Conservation (phyloP, 352 stramenopile genomes). For the Phytophthora boehmeriae region DNA sequence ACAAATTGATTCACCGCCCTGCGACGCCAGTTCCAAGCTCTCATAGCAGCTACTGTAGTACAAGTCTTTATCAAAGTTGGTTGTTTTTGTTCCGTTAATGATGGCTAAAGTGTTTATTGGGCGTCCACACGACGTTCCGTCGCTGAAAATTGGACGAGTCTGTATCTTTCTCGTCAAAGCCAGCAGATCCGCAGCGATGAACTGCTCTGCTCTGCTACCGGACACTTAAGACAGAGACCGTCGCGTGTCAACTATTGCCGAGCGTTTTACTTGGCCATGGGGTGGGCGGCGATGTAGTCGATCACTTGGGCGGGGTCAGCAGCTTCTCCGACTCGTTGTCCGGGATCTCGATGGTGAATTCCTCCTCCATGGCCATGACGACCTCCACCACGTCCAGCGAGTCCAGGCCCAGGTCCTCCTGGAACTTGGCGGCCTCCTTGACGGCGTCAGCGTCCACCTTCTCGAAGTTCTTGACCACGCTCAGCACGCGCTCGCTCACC, state of each 20-base stretch:
- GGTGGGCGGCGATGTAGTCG: constrained; percentile 98
- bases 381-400: constrained; percentile 97
- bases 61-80: constrained; percentile 35
- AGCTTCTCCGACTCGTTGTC: constrained; percentile 99
- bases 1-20: no score
- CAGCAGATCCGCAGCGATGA: no score
- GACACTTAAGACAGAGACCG: background rate
- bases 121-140: constrained; percentile 8
- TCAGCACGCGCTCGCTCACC: constrained; percentile 97
- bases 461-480: constrained; percentile 99
- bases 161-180: constrained; percentile 32
- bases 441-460: constrained; percentile 97
- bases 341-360: constrained; percentile 99
- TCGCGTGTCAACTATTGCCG: background rate
- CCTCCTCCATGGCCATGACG: constrained; percentile 99
- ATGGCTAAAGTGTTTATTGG: constrained; percentile 25
- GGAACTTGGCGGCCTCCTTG: constrained; percentile 93
- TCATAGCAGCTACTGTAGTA: background rate
- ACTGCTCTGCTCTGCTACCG: constrained; percentile 1
- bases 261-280: constrained; percentile 98
- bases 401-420: constrained; percentile 98
- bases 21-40: no score
- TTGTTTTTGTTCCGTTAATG: constrained; percentile 40
- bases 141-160: constrained; percentile 6
- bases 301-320: constrained; percentile 96